Evolutionary conservation across 805 yeast species (phyloP), one percentile per base, ranked within the genome.

Genomic region (Debaryomyces castellii): DNA sequence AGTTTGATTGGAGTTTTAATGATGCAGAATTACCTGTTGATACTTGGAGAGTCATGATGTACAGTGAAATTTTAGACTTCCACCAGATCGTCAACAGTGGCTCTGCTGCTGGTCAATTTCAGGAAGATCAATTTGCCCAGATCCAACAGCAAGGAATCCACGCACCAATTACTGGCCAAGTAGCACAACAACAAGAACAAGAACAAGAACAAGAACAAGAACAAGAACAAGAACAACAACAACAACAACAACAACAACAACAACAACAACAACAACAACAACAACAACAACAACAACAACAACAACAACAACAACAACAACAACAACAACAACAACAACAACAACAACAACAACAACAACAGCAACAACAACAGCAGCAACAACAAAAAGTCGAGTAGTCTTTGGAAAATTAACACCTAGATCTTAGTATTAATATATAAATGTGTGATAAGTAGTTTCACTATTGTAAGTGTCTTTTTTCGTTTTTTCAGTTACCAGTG

Each of bases 21-120:
- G 98, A 95, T 57, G 98, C 97, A 0, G 99, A 92, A 67, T 77
- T 92, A 57, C 97, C 98, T 3, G 94, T 94, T 14, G 98, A 94
- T 60, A 89, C 97, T 11, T 92, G 99, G 99, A 83, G 96, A 71
- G 96, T 90, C 16, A 92, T 94, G 98, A 92, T 94, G 96, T 94
- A 94, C 70, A 86, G 96, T 43, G 99, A 92, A 69, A 94, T 92
- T 51, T 75, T 94, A 54, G 97, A 92, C 64, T 92, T 90, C 79
- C 98, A 92, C 67, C 96, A 90, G 65, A 88, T 87, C n/a, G n/a
- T n/a, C 48, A 56, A 51, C n/a, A 53, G 51, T 21, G 50, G 51
- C 14, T 45, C 55, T 22, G 28, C 39, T 16, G 4, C 8, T 22
- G 52, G 49, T 14, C 41, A 38, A 30, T 48, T 50, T 34, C 48